Conservation (phyloP, 2,329 filamentous ascomycete species). For the Talaromyces sp. region DNA sequence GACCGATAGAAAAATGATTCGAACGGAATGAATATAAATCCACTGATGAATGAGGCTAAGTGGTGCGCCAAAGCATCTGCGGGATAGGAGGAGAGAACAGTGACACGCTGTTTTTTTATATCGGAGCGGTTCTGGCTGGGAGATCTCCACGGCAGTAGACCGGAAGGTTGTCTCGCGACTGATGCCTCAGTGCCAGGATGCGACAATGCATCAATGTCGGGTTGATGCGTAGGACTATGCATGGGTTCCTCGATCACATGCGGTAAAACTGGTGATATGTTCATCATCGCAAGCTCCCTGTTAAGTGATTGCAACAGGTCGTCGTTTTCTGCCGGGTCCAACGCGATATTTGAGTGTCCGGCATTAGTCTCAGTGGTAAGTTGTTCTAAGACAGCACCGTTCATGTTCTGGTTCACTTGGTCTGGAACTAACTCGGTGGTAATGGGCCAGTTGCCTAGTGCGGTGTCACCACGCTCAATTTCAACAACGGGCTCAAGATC, state of each 20-base stretch:
- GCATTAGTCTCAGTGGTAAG: not conserved
- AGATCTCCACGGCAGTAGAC: not conserved
- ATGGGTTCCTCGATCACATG: slow-evolving; percentile 29
- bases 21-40: slow-evolving; percentile 36
- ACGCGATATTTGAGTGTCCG: not conserved
- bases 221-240: slow-evolving; percentile 18
- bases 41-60: slow-evolving; percentile 34
- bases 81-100: slow-evolving; percentile 39
- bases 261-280: slow-evolving; percentile 22
- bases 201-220: slow-evolving; percentile 4
- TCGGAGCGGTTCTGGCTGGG: not conserved
- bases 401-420: slow-evolving; percentile 12
- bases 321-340: slow-evolving; percentile 8
- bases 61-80: slow-evolving; percentile 41
- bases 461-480: not conserved
- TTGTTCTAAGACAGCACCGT: not conserved
- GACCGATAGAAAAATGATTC: slow-evolving; percentile 39
- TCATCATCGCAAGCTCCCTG: slow-evolving; percentile 14
- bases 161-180: not conserved
- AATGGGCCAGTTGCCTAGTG: slow-evolving; percentile 1
- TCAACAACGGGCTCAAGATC: slow-evolving; percentile 4
- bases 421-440: slow-evolving; percentile 6
- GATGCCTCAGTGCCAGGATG: slow-evolving; percentile 4
- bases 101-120: slow-evolving; percentile 31
- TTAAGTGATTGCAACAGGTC: slow-evolving; percentile 12